Evolutionary conservation across 2,329 filamentous ascomycete genomes (phyloP).

Genomic region (Ophiostoma sp.): DNA sequence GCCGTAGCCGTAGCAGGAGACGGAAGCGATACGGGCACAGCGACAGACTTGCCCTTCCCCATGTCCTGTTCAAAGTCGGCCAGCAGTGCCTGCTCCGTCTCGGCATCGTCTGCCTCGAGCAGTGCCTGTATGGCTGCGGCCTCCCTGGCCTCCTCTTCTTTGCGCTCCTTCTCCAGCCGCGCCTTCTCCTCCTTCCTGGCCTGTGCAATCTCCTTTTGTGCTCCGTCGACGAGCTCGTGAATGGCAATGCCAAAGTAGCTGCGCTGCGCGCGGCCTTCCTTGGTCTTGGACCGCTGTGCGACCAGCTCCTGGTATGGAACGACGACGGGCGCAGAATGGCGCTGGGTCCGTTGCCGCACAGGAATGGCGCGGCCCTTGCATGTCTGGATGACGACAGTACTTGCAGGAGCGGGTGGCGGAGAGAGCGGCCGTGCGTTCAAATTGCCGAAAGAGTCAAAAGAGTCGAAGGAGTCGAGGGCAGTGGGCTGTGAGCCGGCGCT

Average conservation of each 20-base stretch:
- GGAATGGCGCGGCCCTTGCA: conserved; percentile 54
- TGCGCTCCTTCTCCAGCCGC: conserved; percentile 28
- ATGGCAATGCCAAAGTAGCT: conserved; percentile 93
- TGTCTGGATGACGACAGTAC: conserved; percentile 33
- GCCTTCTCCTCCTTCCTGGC: conserved; percentile 39
- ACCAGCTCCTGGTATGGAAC: conserved; percentile 62
- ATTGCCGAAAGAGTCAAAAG: not conserved
- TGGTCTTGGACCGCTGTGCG: conserved; percentile 60
- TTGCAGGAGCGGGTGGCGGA: not conserved
- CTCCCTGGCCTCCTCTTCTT: conserved; percentile 35
- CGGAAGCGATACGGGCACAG: not conserved
- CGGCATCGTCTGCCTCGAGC: not conserved
- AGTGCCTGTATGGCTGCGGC: not conserved
- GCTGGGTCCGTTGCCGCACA: conserved; percentile 48
- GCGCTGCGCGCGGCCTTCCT: conserved; percentile 62
- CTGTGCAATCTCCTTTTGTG: conserved; percentile 52
- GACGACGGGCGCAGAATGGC: conserved; percentile 34
- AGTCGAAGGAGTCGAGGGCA: not conserved
- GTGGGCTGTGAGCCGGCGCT: not conserved
- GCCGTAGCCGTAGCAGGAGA: not conserved
- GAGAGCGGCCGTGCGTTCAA: not conserved
- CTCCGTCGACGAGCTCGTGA: conserved; percentile 71
- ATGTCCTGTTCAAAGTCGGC: not conserved
- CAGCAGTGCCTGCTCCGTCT: not conserved
- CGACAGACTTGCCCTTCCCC: not conserved